Base-by-base conservation (phyloP, 306 rosid species). In the Lagenaria siceraria region DNA sequence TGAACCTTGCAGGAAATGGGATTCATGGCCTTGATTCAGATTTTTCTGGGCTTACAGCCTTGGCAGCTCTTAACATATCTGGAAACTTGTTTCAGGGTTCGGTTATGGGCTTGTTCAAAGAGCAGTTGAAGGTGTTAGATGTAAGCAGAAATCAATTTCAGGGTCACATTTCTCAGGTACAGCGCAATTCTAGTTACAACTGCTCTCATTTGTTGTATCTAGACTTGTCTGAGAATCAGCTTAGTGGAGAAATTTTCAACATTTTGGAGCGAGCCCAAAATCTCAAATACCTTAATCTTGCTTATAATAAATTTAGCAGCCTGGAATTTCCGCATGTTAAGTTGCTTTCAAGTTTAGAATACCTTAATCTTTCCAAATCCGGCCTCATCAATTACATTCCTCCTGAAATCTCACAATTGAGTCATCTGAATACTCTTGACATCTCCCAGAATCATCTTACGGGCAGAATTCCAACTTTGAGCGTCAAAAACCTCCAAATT, bases 101-200 rank as follows among this genome's bases (percentile, higher is more conserved):
- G 68, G 83, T 89, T 72, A 53, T 86, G 84, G 88, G 82, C 24
- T 65, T 92, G 66, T 89, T 96, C 78, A 85, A 77, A 83, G 92
- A 78, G 78, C 82, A 40, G 71, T 56, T 92, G 88, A 88, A 89
- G 89, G 91, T 90, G 55, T 63, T 89, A 51, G 99, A 96, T 84
- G 81, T 96, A 77, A 90, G 97, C 86, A 90, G 88, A 84, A 96
- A 96, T 86, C 92, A 87, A 84, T 90, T 96, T 84, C 90, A 86
- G 77, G 94, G 96, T 78, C 82, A 84, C 84, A 77, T 92, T 82
- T 86, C 98, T 61, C 93, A 90, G 98, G 98, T 89, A 90, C 91
- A 81, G 43, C 77, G 77, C 86, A 87, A 79, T 66, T 80, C 89
- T 79, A 85, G 79, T 56, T 80, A 78, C 81, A 87, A 77, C 49